phyloP scores from a whole-genome alignment of 106 monocot species.

The Dioscorea dumetorum region DNA sequence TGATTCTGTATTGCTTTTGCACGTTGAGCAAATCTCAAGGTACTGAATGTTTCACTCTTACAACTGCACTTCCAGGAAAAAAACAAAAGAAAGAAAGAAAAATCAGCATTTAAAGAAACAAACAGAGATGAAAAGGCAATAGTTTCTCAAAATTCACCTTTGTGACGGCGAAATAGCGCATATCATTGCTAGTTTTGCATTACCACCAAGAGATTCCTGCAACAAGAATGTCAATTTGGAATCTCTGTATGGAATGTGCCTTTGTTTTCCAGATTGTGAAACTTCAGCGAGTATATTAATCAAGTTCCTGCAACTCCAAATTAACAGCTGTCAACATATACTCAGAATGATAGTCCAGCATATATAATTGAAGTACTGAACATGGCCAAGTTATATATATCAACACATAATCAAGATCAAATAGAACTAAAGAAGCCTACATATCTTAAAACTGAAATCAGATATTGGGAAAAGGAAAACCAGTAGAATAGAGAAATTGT shows the following conservation, averaged over 20 bases:
- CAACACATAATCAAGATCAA: too few species aligned
- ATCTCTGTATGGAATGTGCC: conserved; percentile 97
- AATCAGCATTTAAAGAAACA: background rate
- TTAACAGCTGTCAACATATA: background rate
- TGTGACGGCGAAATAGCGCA: conserved; percentile 90
- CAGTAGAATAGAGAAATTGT: too few species aligned
- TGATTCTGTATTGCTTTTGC: conserved; percentile 92
- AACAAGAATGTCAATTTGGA: conserved; percentile 93
- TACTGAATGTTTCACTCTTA: conserved; percentile 86
- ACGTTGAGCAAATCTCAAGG: conserved; percentile 93
- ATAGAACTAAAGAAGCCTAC: too few species aligned
- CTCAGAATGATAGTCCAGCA: too few species aligned
- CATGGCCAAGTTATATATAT: too few species aligned
- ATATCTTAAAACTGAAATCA: too few species aligned
- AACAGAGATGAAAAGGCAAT: background rate
- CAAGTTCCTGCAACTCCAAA: conserved; percentile 59
- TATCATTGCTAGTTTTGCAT: conserved; percentile 96
- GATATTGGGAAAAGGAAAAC: too few species aligned
- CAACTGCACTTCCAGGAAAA: conserved; percentile 53
- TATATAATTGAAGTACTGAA: too few species aligned
- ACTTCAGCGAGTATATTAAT: conserved; percentile 95
- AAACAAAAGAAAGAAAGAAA: background rate
- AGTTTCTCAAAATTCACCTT: conserved; percentile 23
- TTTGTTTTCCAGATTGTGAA: conserved; percentile 85
- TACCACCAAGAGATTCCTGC: conserved; percentile 99